Conservation (phyloP, 2,329 filamentous ascomycete species). For the Talaromyces sp. region DNA sequence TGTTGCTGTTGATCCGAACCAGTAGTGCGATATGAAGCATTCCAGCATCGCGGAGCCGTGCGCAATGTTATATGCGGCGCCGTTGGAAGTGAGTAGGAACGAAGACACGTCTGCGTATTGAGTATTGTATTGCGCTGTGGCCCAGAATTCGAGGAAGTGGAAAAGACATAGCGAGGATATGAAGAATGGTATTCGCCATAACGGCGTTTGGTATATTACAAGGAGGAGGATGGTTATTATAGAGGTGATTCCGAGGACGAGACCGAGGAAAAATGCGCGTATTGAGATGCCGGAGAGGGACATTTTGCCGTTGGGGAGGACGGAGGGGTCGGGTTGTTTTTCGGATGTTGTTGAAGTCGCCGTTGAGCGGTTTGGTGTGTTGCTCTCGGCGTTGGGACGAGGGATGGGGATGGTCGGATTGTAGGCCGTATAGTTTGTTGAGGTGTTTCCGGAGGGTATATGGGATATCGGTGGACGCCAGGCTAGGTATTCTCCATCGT, state of each 20-base stretch:
- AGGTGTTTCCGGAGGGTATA: background rate
- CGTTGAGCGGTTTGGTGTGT: background rate
- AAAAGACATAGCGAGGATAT: conserved; percentile 64
- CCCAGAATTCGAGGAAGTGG: conserved; percentile 96
- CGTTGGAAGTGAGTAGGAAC: conserved; percentile 82
- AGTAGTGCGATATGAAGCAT: conserved; percentile 49
- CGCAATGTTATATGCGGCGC: conserved; percentile 75
- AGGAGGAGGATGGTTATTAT: conserved; percentile 27
- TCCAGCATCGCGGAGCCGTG: conserved; percentile 71
- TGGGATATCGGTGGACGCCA: conserved; percentile 2
- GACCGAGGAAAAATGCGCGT: conserved; percentile 42
- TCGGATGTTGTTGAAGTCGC: background rate
- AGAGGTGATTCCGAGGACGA: conserved; percentile 33
- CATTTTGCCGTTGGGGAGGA: conserved; percentile 36
- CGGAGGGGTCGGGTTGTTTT: conserved; percentile 23
- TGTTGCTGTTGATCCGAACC: too few relatives aligned
- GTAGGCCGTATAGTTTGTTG: background rate
- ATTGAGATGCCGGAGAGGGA: conserved; percentile 43
- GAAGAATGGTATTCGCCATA: conserved; percentile 57
- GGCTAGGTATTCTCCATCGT: conserved; percentile 8
- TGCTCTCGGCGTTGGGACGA: background rate
- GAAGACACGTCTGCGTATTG: conserved; percentile 64
- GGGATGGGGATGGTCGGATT: background rate
- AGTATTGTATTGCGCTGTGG: conserved; percentile 79
- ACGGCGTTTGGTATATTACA: conserved; percentile 26